A percentile compares a stretch with the other conserved stretches of the same genome.
Conservation (phyloP, 371 early-diverging fungal species). For the Circinella umbellata region DNA sequence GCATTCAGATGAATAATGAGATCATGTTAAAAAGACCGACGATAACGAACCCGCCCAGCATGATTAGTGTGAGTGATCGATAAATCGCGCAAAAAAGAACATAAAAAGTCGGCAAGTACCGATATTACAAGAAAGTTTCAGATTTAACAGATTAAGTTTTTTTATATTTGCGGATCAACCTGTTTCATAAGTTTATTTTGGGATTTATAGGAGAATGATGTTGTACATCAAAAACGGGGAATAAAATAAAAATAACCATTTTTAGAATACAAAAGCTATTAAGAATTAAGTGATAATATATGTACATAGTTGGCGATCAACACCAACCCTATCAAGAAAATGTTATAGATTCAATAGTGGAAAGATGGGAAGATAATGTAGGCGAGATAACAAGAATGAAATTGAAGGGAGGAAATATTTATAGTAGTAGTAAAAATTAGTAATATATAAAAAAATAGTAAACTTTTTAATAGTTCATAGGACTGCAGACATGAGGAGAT, state of each 20-base stretch:
- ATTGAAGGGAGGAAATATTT: neutral
- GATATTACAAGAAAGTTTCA: no score
- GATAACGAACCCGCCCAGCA: no score
- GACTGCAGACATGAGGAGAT: constrained; percentile 15
- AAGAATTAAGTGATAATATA: neutral
- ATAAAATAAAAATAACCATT: neutral
- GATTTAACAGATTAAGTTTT: no score
- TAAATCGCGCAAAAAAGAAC: no score
- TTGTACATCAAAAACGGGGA: neutral
- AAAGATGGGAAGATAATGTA: no score
- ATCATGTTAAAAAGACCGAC: no score
- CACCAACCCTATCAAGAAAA: constrained; percentile 12
- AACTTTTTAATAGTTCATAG: constrained; percentile 13
- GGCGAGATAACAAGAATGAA: neutral
- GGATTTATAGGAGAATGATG: no score
- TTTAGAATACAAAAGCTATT: neutral
- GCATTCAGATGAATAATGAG: no score
- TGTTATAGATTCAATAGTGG: no score
- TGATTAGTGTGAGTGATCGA: no score
- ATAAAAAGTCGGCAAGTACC: no score
- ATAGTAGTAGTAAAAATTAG: neutral
- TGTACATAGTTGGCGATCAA: constrained; percentile 20
- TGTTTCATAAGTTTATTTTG: neutral
- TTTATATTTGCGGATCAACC: neutral
- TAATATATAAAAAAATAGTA: neutral